Evolutionary conservation across 345 rosid species (phyloP).

Genomic region (Turritis glabra): DNA sequence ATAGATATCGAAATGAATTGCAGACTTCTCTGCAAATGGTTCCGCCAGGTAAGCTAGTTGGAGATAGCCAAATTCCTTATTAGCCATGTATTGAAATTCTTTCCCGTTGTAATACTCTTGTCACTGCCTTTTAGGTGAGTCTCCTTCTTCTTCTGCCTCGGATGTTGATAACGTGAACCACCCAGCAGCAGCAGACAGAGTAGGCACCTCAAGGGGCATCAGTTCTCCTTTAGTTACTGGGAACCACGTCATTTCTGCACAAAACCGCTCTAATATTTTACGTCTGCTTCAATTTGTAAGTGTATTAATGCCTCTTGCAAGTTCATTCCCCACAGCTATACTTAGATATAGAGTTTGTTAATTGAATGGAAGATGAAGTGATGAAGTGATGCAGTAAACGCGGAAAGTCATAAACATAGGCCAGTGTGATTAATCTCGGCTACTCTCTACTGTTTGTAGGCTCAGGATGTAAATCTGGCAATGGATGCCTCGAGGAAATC

Average conservation of each 20-base stretch:
- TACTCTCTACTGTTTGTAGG: constrained; percentile 49
- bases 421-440: constrained; percentile 20
- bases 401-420: constrained; percentile 11
- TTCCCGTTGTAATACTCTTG: constrained; percentile 24
- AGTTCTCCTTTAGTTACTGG: constrained; percentile 80
- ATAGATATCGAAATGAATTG: constrained; percentile 77
- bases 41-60: constrained; percentile 73
- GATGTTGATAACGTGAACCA: constrained; percentile 91
- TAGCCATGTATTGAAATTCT: not conserved
- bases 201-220: constrained; percentile 60
- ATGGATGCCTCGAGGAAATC: constrained; percentile 99
- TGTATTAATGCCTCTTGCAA: constrained; percentile 32
- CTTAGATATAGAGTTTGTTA: constrained; percentile 8
- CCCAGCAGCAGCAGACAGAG: constrained; percentile 64
- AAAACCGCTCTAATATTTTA: constrained; percentile 53
- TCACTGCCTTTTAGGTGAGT: constrained; percentile 61
- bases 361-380: constrained; percentile 1
- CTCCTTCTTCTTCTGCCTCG: constrained; percentile 98
- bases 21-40: constrained; percentile 66
- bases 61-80: constrained; percentile 7
- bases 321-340: constrained; percentile 14
- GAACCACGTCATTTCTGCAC: constrained; percentile 65
- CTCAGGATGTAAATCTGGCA: constrained; percentile 75
- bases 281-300: constrained; percentile 88
- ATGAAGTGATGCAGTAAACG: not conserved